phyloP scores from a whole-genome alignment of 179 eudicot genomes.

The Silene noctiflora region DNA sequence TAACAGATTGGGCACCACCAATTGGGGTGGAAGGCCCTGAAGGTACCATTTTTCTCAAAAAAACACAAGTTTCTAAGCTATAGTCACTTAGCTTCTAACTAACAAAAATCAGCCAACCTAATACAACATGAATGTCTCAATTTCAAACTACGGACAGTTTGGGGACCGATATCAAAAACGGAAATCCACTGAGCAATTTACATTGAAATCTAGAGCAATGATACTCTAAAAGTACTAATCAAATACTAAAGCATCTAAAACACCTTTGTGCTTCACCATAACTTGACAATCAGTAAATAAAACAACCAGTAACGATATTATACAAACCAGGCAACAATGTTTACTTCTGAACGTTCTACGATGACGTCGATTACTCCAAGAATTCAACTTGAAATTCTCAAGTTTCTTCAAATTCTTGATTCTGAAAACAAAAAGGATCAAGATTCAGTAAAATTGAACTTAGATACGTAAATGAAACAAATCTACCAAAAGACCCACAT shows the following conservation, averaged over 20 bases:
- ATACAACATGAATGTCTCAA: conserved; percentile 29
- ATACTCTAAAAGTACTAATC: conserved; percentile 21
- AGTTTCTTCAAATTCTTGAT: conserved; percentile 27
- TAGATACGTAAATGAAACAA: conserved; percentile 17
- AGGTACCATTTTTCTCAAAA: conserved; percentile 53
- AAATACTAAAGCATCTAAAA: conserved; percentile 3
- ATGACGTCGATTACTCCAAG: conserved; percentile 26
- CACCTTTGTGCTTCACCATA: conserved; percentile 32
- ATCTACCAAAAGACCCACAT: background rate
- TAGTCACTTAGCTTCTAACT: conserved; percentile 14
- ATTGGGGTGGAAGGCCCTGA: conserved; percentile 75
- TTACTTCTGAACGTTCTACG: conserved; percentile 40
- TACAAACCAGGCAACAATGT: conserved; percentile 30
- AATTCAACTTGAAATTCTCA: conserved; percentile 23
- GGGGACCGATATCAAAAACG: background rate
- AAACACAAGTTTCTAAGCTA: conserved; percentile 21
- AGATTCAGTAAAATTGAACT: background rate
- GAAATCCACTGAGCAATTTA: conserved; percentile 24
- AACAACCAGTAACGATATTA: conserved; percentile 24
- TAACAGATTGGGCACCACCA: conserved; percentile 69
- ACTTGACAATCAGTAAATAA: conserved; percentile 18
- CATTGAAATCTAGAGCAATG: conserved; percentile 24
- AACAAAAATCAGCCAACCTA: conserved; percentile 26
- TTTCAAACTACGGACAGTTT: conserved; percentile 16
- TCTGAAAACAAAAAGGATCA: conserved; percentile 13